Evolutionary conservation across 768 basidiomycete species (phyloP), one percentile per base, ranked within the genome.

Genomic region (Pulveroboletus sp.): DNA sequence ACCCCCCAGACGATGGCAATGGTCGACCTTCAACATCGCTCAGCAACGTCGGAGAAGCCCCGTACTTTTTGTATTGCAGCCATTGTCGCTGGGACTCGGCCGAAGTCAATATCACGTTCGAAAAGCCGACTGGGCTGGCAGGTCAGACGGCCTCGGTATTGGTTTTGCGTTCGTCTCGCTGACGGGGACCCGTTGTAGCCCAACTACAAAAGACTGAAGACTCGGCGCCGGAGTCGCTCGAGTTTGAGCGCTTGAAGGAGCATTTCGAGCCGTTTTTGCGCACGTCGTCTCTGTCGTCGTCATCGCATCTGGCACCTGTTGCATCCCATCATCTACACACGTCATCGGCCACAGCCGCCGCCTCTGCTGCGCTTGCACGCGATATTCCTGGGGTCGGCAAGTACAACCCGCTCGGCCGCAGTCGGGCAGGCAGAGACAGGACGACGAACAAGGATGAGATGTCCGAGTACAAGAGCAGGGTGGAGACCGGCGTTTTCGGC

Each of bases 221-320:
- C 60, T 85, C 85, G 20, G 85, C 86, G 0, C 83, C 87, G 10
- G 92, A 90, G 49, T 80, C 82, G 11, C 71, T 93, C 54, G 94
- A 96, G 68, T 93, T 96, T 63, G 96, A 99, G 58, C 81, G 86
- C 52, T 69, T 99, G 60, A 95, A 95, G 71, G 93, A 96, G 61
- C 94, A 98, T 69, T 93, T 97, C 73, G 96, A 98, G 66, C 89
- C 92, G 47, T 89, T 91, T 74, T 73, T 99, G 69, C 85, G 92
- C 71, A 81, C 86, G 76, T 83, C 88, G 53, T 80, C 85, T 51
- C 74, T 81, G 69, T 83, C 86, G 63, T 77, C 85, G 69, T 83
- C 83, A 66, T 74, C 79, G 61, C 70, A 77, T 61, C 71, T 74
- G 53, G 71, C 76, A 65, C 62, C 71, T 67, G 66, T 68, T 58